Evolutionary conservation across 208 protist species (phyloP).

Genomic region (Trichomonas vaginalis): DNA sequence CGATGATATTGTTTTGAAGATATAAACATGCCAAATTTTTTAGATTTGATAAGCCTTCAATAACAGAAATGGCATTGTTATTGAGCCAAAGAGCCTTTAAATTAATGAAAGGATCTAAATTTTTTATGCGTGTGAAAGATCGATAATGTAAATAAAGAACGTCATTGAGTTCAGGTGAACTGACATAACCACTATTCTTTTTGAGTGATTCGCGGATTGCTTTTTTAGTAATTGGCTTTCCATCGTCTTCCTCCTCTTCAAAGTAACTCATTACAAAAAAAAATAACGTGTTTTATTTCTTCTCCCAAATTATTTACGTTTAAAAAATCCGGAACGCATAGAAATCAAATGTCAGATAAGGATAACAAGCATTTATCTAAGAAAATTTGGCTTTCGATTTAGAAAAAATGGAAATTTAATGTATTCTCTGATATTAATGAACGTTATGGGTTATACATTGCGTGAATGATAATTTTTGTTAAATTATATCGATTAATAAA

Average conservation of each 20-base stretch:
- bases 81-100: conserved; percentile 64
- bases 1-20: conserved; percentile 65
- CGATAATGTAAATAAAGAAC: conserved; percentile 68
- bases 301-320: no score
- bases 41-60: conserved; percentile 53
- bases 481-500: no score
- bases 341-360: no score
- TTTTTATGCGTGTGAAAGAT: conserved; percentile 53
- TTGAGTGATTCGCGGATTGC: neutral
- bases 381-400: no score
- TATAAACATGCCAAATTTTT: conserved; percentile 57
- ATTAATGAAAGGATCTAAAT: conserved; percentile 52
- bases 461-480: no score
- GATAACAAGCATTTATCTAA: no score
- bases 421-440: no score
- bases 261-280: neutral
- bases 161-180: conserved; percentile 67
- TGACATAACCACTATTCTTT: neutral
- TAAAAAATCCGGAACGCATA: no score
- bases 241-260: neutral
- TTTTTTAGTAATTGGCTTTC: neutral
- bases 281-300: no score
- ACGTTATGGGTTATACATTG: no score
- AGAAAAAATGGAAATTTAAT: no score
- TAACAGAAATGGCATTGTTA: conserved; percentile 58